Base-by-base conservation (phyloP, 1,139 yeast genomes). In the Taphrina communis region DNA sequence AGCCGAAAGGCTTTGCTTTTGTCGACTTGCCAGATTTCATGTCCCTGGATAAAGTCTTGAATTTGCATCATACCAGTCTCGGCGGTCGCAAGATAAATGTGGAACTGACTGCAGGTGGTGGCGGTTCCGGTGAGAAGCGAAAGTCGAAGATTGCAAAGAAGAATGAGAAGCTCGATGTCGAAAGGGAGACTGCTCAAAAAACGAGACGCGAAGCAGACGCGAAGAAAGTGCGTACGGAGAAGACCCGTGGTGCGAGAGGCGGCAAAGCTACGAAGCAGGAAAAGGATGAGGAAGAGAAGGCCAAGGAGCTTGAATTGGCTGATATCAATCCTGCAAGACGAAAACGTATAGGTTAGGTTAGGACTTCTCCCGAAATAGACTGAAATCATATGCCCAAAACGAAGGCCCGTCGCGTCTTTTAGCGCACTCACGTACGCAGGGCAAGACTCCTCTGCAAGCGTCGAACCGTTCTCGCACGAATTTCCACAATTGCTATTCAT, bases 81-180 rank as follows among this genome's bases (percentile, higher is more conserved):
- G 83, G 85, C 71, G 83, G 84, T 69, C 83, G 97, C 73, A 89
- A 87, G 77, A 91, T 94, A 75, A 94, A 94, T 76, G 98, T 94
- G 44, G 99, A 94, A 78, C 83, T 94, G 75, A 94, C 98, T 1
- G 99, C 91, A 61, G 99, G 99, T 66, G 99, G 99, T 60, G 99
- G 99, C 57, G 99, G 99, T 65, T 93, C 93, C 78, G 87, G 96
- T 7, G 82, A 83, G 69, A 82, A 81, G 51, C 82, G 99, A 74
- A 76, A 85, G 70, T 84, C 84, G 62, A 94, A 94, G 79, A 83
- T 94, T 74, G 85, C 85, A 76, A 85, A 84, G 66, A 93, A 94
- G 82, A 92, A 93, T 77, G 89, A 85, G 66, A 88, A 88, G 75
- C 80, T 91, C 73, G 76, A 75, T 66, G 74, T 73, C 67, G 75